Evolutionary conservation across 129 eudicot genomes (phyloP).

Genomic region (Rutidosis leptorrhynchoides): DNA sequence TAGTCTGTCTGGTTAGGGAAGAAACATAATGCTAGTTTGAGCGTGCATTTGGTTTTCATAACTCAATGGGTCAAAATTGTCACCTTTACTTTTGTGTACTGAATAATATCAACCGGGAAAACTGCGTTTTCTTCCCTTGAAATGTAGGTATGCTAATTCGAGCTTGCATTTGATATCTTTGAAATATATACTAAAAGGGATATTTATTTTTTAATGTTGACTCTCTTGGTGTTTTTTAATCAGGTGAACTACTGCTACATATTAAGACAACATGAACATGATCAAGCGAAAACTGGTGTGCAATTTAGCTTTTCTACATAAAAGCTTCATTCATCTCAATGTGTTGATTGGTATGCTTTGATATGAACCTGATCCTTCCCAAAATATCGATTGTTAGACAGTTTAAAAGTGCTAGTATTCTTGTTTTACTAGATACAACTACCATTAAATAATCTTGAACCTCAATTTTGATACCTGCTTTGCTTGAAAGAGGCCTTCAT

Average conservation of each 20-base stretch:
- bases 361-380: background rate
- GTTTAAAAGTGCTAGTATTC: conserved; percentile 7
- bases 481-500: conserved; percentile 4
- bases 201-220: too few relatives aligned
- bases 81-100: background rate
- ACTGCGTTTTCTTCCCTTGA: background rate
- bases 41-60: background rate
- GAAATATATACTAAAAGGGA: background rate
- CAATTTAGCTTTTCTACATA: conserved; percentile 81
- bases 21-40: background rate
- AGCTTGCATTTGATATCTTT: background rate
- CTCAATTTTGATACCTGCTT: background rate
- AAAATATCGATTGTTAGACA: background rate
- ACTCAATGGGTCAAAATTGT: background rate
- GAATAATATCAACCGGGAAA: background rate
- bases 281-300: conserved; percentile 79
- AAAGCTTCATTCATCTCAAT: conserved; percentile 15
- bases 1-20: background rate
- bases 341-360: conserved; percentile 21
- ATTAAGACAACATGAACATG: conserved; percentile 57
- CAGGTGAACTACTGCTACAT: conserved; percentile 89
- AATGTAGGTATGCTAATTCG: background rate
- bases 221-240: conserved; percentile 14
- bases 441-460: conserved; percentile 13
- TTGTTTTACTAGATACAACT: conserved; percentile 3